Conservation (phyloP, 306 rosid species). For the Vigna unguiculata region DNA sequence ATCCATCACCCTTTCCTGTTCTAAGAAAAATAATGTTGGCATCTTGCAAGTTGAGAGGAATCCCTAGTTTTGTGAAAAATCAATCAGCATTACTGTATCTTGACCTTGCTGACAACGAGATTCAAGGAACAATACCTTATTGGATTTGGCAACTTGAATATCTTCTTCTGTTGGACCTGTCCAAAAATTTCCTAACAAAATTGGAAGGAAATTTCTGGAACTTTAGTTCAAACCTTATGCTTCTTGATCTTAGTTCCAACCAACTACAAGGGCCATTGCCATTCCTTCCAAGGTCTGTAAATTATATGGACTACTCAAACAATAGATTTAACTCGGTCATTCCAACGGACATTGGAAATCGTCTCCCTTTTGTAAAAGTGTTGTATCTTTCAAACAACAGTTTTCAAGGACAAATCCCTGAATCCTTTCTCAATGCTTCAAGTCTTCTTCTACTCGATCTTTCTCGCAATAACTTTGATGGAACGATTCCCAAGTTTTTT, state of each 20-base stretch:
- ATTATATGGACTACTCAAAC: too few species aligned
- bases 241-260: constrained; percentile 51
- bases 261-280: constrained; percentile 39
- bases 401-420: constrained; percentile 31
- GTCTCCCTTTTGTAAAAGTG: not conserved
- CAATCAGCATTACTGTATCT: too few species aligned
- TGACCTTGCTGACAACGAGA: too few species aligned
- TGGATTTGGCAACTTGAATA: too few species aligned
- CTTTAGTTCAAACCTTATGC: not conserved
- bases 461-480: constrained; percentile 38
- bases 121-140: too few species aligned
- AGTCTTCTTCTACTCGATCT: constrained; percentile 45
- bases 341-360: constrained; percentile 30
- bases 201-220: constrained; percentile 30
- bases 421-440: constrained; percentile 45
- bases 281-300: accelerated
- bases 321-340: constrained; percentile 45
- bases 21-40: constrained; percentile 20
- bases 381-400: constrained; percentile 34
- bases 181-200: constrained; percentile 25
- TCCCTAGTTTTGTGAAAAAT: too few species aligned
- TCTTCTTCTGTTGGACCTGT: constrained; percentile 44
- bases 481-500: constrained; percentile 44
- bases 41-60: too few species aligned
- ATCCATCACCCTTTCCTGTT: not conserved